phyloP scores from a whole-genome alignment of 2,329 filamentous ascomycete species.

The Calonectria fujianensis region DNA sequence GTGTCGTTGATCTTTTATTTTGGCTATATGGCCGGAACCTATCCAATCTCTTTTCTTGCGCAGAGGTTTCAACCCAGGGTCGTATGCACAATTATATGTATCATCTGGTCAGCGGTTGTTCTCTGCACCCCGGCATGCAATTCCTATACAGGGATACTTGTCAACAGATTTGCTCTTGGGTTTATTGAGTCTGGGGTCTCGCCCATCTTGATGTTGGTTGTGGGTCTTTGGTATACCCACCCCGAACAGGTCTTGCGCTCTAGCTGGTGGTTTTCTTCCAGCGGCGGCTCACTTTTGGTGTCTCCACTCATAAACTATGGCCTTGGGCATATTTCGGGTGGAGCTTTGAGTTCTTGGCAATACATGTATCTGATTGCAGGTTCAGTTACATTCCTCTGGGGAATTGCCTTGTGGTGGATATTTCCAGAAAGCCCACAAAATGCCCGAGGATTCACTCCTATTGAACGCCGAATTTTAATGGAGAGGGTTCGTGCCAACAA shows the following conservation, averaged over 20 bases:
- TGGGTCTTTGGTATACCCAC: conserved; percentile 63
- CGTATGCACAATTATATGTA: conserved; percentile 55
- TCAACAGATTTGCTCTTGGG: conserved; percentile 61
- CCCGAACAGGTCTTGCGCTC: conserved; percentile 61
- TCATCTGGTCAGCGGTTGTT: conserved; percentile 58
- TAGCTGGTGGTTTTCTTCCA: conserved; percentile 61
- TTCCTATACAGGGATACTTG: conserved; percentile 57
- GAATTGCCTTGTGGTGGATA: conserved; percentile 51
- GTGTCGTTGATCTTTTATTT: conserved; percentile 59
- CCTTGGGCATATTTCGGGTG: conserved; percentile 57
- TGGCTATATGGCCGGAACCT: conserved; percentile 57
- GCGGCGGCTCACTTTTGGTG: conserved; percentile 60
- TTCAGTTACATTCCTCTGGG: conserved; percentile 54
- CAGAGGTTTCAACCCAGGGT: conserved; percentile 54
- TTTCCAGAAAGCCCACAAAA: conserved; percentile 57
- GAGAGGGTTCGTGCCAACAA: conserved; percentile 57
- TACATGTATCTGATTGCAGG: conserved; percentile 62
- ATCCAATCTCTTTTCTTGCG: conserved; percentile 56
- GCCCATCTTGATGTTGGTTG: conserved; percentile 61
- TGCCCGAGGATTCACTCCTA: conserved; percentile 57
- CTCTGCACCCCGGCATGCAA: conserved; percentile 58
- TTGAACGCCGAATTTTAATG: conserved; percentile 51
- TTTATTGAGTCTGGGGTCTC: conserved; percentile 58
- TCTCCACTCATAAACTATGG: conserved; percentile 60
- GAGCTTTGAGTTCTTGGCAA: conserved; percentile 56